phyloP scores from a whole-genome alignment of 2,329 filamentous ascomycete species.

The Ophidiomyces ophidiicola region DNA sequence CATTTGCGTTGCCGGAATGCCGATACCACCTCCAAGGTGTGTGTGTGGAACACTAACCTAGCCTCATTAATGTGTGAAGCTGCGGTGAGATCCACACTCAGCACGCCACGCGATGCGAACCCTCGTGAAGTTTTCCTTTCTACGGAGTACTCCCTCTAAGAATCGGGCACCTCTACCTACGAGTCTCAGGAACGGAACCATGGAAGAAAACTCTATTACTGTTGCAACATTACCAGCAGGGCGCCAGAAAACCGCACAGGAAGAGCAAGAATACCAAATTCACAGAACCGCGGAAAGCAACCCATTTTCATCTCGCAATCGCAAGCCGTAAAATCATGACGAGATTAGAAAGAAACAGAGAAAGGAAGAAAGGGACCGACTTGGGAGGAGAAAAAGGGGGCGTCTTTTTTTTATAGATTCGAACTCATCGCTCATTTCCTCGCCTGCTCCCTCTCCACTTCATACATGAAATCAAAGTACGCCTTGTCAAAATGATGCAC shows the following conservation, averaged over 20 bases:
- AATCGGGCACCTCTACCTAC: no score
- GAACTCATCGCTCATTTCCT: slow-evolving; percentile 24
- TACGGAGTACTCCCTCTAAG: no score
- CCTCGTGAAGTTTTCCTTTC: no score
- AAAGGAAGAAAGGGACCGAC: background rate
- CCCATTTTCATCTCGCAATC: slow-evolving; percentile 11
- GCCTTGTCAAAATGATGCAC: slow-evolving; percentile 97
- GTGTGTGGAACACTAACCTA: no score
- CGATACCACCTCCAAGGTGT: no score
- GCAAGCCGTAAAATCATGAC: slow-evolving; percentile 11
- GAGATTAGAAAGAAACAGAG: background rate
- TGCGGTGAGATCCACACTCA: no score
- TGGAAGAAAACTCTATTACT: slow-evolving; percentile 4
- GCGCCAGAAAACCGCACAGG: slow-evolving; percentile 1
- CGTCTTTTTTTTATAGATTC: background rate
- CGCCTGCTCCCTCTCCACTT: slow-evolving; percentile 77
- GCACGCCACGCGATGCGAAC: no score
- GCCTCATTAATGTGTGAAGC: no score
- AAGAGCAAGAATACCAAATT: background rate
- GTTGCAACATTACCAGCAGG: slow-evolving; percentile 4
- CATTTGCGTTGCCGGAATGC: no score
- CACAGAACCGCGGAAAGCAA: slow-evolving; percentile 1
- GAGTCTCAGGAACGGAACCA: background rate
- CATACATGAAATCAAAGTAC: slow-evolving; percentile 97
- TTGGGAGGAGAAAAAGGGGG: background rate